Conservation (phyloP, 2,329 filamentous ascomycete species). For the Nemania sp. region DNA sequence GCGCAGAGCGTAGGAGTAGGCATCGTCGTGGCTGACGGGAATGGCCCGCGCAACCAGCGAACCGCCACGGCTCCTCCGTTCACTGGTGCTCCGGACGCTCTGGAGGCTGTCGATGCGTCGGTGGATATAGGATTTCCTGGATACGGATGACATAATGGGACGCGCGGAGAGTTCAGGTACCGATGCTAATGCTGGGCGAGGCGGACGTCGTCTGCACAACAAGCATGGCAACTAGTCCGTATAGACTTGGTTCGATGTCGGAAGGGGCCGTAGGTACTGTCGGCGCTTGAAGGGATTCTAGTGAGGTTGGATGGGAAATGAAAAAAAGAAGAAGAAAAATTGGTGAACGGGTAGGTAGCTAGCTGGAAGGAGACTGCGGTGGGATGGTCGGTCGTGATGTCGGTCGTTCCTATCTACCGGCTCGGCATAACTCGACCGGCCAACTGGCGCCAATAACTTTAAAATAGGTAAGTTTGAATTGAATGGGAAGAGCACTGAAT, state of each 20-base stretch:
- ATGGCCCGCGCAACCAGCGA: constrained; percentile 60
- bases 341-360: neutral
- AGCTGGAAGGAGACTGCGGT: neutral
- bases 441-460: neutral
- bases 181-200: constrained; percentile 35
- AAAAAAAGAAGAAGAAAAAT: constrained; percentile 7
- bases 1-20: constrained; percentile 90
- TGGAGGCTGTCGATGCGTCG: constrained; percentile 65
- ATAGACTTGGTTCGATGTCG: constrained; percentile 12
- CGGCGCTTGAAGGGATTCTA: neutral
- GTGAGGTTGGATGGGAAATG: neutral
- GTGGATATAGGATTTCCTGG: constrained; percentile 41
- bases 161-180: constrained; percentile 24
- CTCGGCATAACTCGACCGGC: neutral
- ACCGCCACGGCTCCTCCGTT: constrained; percentile 56
- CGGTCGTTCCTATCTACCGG: neutral
- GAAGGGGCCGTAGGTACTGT: neutral
- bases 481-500: neutral
- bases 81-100: constrained; percentile 59
- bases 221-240: constrained; percentile 35
- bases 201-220: constrained; percentile 34
- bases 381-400: constrained; percentile 7
- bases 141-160: constrained; percentile 38
- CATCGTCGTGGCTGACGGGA: constrained; percentile 77
- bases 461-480: neutral